Conservation (phyloP, 257 asterid genomes). For the Ligustrum vulgare region DNA sequence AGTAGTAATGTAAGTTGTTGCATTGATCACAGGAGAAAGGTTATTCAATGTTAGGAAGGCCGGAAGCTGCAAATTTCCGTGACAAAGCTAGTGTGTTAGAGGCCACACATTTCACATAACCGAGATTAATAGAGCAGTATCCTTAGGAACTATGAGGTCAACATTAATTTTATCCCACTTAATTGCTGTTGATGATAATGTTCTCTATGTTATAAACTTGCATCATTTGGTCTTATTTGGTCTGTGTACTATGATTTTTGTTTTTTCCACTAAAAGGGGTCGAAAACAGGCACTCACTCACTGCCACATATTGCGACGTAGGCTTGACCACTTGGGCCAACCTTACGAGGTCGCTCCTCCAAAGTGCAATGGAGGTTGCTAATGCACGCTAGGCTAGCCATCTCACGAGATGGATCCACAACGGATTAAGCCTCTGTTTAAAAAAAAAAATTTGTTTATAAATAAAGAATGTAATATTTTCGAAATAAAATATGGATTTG, state of each 20-base stretch:
- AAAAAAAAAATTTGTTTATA: too few relatives aligned
- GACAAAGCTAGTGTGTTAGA: slow-evolving; percentile 58
- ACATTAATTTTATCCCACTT: slow-evolving; percentile 12
- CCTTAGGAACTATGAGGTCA: neutral
- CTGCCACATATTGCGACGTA: neutral
- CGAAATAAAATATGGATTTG: too few relatives aligned
- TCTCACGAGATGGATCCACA: neutral
- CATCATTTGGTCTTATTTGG: neutral
- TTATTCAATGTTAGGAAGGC: slow-evolving; percentile 40
- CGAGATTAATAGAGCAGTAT: slow-evolving; percentile 4
- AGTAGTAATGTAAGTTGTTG: slow-evolving; percentile 4
- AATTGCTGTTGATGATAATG: neutral
- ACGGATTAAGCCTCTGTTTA: neutral
- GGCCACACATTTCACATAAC: slow-evolving; percentile 51
- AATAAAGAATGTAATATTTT: too few relatives aligned
- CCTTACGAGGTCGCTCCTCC: neutral
- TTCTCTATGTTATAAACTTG: neutral
- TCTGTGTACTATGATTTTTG: neutral
- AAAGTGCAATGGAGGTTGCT: neutral
- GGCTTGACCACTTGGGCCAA: neutral
- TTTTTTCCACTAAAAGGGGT: neutral
- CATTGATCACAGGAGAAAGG: slow-evolving; percentile 62
- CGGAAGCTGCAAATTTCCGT: slow-evolving; percentile 58
- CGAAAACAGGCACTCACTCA: neutral
- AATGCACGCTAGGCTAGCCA: neutral